Evolutionary conservation across 2,329 filamentous ascomycete genomes (phyloP).

Genomic region (Cladobotryum protrusum): DNA sequence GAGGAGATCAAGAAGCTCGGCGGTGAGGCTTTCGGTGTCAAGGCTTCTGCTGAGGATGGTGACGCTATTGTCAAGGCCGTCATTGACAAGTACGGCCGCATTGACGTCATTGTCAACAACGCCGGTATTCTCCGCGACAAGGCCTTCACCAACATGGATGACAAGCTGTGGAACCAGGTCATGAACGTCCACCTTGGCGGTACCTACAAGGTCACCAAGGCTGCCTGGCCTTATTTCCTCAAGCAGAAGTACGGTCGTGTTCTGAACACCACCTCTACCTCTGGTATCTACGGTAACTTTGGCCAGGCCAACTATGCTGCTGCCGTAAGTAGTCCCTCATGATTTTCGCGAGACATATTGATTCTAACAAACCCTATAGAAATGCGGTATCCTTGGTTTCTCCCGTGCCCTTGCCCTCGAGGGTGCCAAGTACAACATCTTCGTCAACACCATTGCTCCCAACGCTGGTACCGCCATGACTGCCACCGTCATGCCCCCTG

Average conservation of each 20-base stretch:
- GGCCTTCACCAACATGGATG: constrained; percentile 96
- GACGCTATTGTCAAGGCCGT: constrained; percentile 86
- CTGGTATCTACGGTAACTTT: constrained; percentile 98
- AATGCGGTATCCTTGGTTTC: constrained; percentile 90
- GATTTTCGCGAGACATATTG: background rate
- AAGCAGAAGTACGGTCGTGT: constrained; percentile 99
- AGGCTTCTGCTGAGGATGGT: constrained; percentile 88
- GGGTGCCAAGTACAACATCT: constrained; percentile 96
- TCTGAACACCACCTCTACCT: constrained; percentile 94
- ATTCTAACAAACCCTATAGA: constrained; percentile 38
- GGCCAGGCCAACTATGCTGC: constrained; percentile 97
- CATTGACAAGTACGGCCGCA: constrained; percentile 86
- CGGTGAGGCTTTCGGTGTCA: constrained; percentile 86
- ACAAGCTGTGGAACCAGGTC: constrained; percentile 86
- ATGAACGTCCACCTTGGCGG: constrained; percentile 88
- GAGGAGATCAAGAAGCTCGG: constrained; percentile 86
- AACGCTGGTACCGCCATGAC: constrained; percentile 97
- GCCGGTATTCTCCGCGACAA: constrained; percentile 97
- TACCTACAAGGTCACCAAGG: constrained; percentile 95
- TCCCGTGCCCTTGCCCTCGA: constrained; percentile 88
- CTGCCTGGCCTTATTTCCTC: constrained; percentile 93
- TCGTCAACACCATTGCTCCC: constrained; percentile 94
- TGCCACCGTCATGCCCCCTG: constrained; percentile 85
- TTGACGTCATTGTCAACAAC: constrained; percentile 97
- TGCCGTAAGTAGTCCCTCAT: constrained; percentile 51